Evolutionary conservation across 768 basidiomycete genomes (phyloP), one percentile per base, ranked within the genome.

Genomic region (Crucibulum laeve): DNA sequence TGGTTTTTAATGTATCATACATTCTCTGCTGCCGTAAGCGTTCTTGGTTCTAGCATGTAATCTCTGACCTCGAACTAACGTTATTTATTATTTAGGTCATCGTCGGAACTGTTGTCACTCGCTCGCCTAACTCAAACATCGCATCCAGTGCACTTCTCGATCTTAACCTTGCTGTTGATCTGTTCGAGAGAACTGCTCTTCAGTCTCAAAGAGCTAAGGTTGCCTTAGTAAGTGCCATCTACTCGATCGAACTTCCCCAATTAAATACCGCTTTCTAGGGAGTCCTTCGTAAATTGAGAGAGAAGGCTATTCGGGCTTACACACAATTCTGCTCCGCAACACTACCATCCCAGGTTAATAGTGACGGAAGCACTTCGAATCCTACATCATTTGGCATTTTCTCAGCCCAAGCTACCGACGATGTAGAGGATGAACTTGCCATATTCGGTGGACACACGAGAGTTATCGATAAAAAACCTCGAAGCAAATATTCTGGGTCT

Each of bases 101-200:
- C 40, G 71, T 74, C 1, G 79, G 79, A 2, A 77, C 76, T 2
- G 71, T 81, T n/a, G 77, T 80, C n/a, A 74, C 76, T 1, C 70
- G 76, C 13, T 74, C 71, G 5, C 79, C 80, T 1, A 68, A 60
- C 38, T 77, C 70, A 3, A 72, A 63, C 32, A 65, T 80, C 17
- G 73, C 79, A 0, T 49, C 68, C 0, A 71, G 69, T 46, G 79
- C 80, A 1, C 60, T 79, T 35, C 49, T 65, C 6, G 76, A 81
- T 48, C 61, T 81, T 19, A 65, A 67, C 15, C 53, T 69, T 3
- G 75, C 74, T 1, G 56, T 76, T 4, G 61, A 66, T 3, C 52
- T 79, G 3, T 79, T 79, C 43, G 65, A 76, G 46, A 59, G 61
- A 44, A 67, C 70, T 1, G 68, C 77, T 4, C 45, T 53, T 5